Conservation (phyloP, 2,329 filamentous ascomycete genomes). For the Cladorrhinum sp. region DNA sequence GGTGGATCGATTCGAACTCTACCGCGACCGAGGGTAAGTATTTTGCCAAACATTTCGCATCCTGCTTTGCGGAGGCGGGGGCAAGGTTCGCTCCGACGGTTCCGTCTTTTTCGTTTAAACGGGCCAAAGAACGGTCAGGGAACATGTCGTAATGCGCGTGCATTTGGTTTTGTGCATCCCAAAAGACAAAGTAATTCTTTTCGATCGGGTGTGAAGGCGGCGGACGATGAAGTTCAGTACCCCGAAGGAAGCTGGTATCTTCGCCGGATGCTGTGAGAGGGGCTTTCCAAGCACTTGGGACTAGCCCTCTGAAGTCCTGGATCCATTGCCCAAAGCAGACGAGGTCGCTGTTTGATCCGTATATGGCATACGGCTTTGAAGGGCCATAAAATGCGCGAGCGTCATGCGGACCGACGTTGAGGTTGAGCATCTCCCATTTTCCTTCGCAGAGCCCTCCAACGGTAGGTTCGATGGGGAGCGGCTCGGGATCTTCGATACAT, state of each 20-base stretch:
- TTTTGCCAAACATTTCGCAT: conserved; percentile 44
- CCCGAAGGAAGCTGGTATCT: conserved; percentile 37
- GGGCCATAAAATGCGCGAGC: conserved; percentile 57
- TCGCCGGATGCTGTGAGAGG: conserved; percentile 11
- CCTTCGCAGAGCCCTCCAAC: conserved; percentile 43
- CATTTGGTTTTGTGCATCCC: conserved; percentile 45
- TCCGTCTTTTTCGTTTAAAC: conserved; percentile 41
- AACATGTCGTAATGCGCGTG: conserved; percentile 54
- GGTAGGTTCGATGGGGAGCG: conserved; percentile 47
- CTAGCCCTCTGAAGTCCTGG: conserved; percentile 50
- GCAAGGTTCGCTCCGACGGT: conserved; percentile 47
- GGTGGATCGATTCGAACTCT: conserved; percentile 50
- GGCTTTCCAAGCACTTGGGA: conserved; percentile 37
- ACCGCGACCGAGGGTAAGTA: conserved; percentile 41
- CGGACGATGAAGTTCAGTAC: conserved; percentile 52
- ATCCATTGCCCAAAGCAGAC: conserved; percentile 58
- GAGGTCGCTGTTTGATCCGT: conserved; percentile 52
- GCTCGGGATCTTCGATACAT: conserved; percentile 41
- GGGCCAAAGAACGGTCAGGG: conserved; percentile 49
- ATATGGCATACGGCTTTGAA: conserved; percentile 47
- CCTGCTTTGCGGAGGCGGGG: conserved; percentile 24
- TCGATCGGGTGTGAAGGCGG: conserved; percentile 44
- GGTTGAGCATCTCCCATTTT: conserved; percentile 39
- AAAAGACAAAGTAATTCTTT: conserved; percentile 64
- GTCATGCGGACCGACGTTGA: conserved; percentile 55